Conservation (phyloP, 2,329 filamentous ascomycete species). For the Neospermospora avenae region DNA sequence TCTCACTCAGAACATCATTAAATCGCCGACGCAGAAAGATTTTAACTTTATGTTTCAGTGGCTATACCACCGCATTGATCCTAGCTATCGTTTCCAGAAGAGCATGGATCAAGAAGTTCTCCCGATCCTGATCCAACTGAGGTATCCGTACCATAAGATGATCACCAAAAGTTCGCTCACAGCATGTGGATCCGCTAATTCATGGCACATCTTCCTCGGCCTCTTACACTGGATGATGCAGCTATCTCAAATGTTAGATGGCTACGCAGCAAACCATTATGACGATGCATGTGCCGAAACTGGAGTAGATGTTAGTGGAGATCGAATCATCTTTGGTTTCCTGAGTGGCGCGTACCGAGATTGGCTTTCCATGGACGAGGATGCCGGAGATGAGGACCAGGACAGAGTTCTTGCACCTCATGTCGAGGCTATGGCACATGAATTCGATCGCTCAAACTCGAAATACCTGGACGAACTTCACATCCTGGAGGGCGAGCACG, state of each 20-base stretch:
- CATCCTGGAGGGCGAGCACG: constrained; percentile 82
- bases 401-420: constrained; percentile 78
- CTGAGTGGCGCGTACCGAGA: constrained; percentile 86
- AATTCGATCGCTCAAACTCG: constrained; percentile 82
- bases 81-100: constrained; percentile 88
- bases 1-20: constrained; percentile 85
- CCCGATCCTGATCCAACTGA: constrained; percentile 84
- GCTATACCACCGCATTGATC: constrained; percentile 94
- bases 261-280: constrained; percentile 74
- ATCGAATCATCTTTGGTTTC: constrained; percentile 93
- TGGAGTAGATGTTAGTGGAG: constrained; percentile 81
- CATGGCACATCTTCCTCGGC: constrained; percentile 88
- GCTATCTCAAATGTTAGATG: constrained; percentile 87
- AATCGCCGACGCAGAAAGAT: constrained; percentile 95
- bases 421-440: constrained; percentile 79
- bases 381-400: constrained; percentile 80
- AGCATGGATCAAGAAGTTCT: constrained; percentile 94
- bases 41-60: constrained; percentile 98
- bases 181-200: constrained; percentile 89
- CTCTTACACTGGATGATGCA: constrained; percentile 99
- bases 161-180: constrained; percentile 96
- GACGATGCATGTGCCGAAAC: constrained; percentile 87
- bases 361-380: constrained; percentile 90
- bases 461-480: constrained; percentile 82
- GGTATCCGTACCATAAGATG: constrained; percentile 91